Evolutionary conservation across 805 yeast species (phyloP), one percentile per base, ranked within the genome.

Genomic region (Wickerhamiella vanderwaltii): DNA sequence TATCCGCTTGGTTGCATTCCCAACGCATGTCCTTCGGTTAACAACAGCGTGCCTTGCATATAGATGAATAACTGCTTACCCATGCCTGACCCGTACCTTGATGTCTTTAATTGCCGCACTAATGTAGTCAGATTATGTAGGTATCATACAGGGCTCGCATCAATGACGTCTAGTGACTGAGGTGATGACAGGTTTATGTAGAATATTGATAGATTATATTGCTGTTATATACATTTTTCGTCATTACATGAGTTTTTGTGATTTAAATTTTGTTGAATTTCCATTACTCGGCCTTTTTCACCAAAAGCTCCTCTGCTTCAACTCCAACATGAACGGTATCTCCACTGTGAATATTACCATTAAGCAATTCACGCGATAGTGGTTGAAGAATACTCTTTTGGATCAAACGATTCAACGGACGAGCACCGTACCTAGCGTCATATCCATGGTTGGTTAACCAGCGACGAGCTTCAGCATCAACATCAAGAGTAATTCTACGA

Each of bases 361-460:
- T 77, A 47, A 91, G 73, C 67, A 91, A 57, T 52, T 71, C 64
- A 53, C 73, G 68, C 2, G 97, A 94, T 73, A 91, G 70, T 18
- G 96, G 94, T 57, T 87, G 87, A 60, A 91, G 67, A n/a, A 91
- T 58, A 48, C 71, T 64, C 65, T 79, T 83, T 59, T 86, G 94
- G 46, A 88, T 76, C 40, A 86, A 70, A 53, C 98, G 73, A 66
- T 91, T 88, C 59, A 91, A 69, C 9, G 98, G 98, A 57, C 98
- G 74, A 0, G 98, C 98, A 51, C 98, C 98, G 56, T 88, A 91
- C 32, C 78, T 61, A 24, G 84, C 82, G 56, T 88, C 96, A 58
- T 88, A 91, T 3, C 98, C 98, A 49, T 80, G 68, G 22, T 79
- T 76, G 3, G 88, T 77, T 29, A 91, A 66, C 79, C 91, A 78